Percentiles rank a stretch among this genome's conserved stretches.
Evolutionary conservation across 2,329 filamentous ascomycete genomes (phyloP).

Genomic region (Neofusicoccum parvum): DNA sequence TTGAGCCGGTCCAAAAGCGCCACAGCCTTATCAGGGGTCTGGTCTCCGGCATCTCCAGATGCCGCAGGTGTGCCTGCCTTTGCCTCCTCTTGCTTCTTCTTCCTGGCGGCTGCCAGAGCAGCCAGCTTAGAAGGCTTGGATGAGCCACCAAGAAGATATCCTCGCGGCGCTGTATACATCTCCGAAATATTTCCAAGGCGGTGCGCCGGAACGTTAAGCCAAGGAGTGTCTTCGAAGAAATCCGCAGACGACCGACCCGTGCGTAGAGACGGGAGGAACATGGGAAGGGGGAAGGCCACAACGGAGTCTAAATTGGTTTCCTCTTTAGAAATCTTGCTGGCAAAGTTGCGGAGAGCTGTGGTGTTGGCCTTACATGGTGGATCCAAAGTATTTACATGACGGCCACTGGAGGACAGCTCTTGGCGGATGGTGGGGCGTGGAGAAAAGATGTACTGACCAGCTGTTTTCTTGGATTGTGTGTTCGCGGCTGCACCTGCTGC

Average conservation of each 20-base stretch:
- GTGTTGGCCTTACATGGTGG: slow-evolving; percentile 17
- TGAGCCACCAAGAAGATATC: slow-evolving; percentile 78
- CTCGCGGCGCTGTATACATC: slow-evolving; percentile 58
- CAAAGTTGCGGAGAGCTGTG: not conserved
- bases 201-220: slow-evolving; percentile 71
- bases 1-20: slow-evolving; percentile 49
- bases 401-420: slow-evolving; percentile 26
- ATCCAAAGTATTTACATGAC: slow-evolving; percentile 11
- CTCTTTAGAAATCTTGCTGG: slow-evolving; percentile 1
- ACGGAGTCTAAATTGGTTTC: slow-evolving; percentile 3
- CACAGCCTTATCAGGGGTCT: slow-evolving; percentile 39
- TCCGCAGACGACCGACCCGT: slow-evolving; percentile 48
- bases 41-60: slow-evolving; percentile 18
- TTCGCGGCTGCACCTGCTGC: slow-evolving; percentile 44
- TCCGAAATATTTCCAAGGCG: slow-evolving; percentile 66
- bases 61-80: slow-evolving; percentile 31
- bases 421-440: slow-evolving; percentile 14
- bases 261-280: slow-evolving; percentile 7
- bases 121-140: slow-evolving; percentile 86
- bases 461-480: slow-evolving; percentile 42
- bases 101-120: slow-evolving; percentile 80
- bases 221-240: slow-evolving; percentile 84
- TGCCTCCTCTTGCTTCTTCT: slow-evolving; percentile 75
- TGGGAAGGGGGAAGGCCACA: slow-evolving; percentile 16
- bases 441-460: slow-evolving; percentile 47